Evolutionary conservation across 345 rosid genomes (phyloP), one percentile per base, ranked within the genome.

Genomic region (Rhodamnia argentea): DNA sequence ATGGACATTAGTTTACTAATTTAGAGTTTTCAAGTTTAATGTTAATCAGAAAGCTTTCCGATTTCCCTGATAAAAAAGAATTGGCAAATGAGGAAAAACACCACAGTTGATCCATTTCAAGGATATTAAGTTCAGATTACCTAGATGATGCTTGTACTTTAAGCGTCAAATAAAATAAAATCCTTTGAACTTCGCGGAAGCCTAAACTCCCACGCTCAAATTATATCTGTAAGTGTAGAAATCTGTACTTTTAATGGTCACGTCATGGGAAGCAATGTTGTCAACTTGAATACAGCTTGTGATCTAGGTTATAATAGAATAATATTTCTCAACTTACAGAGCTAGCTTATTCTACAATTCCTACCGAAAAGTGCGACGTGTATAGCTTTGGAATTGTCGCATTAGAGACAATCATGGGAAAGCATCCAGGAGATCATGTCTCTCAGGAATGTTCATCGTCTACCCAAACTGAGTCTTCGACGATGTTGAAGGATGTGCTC

Each of bases 81-180:
- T 64, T 16, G 44, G 23, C 44, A 15, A 0, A 64, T 29, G 76
- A 32, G 76, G 2, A 16, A 32, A 15, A 29, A 53, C 23, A 8
- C 27, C 4, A 32, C 1, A 1, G 1, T 0, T 0, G 3, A 32
- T 64, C 0, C 0, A 32, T 32, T 18, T 16, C 44, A 16, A 29
- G 75, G 5, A 7, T 70, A 32, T 70, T 40, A 18, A 15, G 10
- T 32, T 32, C 10, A 3, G 0, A 2, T 37, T 0, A 70, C 26
- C 13, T 70, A 18, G 3, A 3, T 15, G 76, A 64, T 3, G 5
- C 76, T 55, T 1, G 26, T 55, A 16, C 22, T 53, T 16, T 53
- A 3, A 60, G 20, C 74, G 7, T 27, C 44, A 0, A 64, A 32
- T 12, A 64, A 64, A 64, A 32, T 10, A 64, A 16, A 64, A 16